phyloP scores from a whole-genome alignment of 306 rosid species.

The Acacia crassicarpa region DNA sequence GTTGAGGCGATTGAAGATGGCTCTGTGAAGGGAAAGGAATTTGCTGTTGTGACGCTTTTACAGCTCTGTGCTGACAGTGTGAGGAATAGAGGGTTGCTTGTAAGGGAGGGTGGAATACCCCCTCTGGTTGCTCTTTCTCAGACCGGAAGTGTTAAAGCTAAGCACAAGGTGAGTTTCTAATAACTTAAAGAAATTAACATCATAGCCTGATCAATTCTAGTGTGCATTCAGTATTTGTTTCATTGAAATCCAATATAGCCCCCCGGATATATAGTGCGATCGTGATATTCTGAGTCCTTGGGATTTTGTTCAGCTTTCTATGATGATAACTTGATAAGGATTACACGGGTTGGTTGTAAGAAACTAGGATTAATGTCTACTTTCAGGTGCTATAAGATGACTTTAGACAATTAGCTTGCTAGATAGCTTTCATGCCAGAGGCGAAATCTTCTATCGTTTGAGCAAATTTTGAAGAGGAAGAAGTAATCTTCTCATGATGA shows the following conservation, averaged over 20 bases:
- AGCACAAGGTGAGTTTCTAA: conserved; percentile 67
- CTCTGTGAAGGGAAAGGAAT: conserved; percentile 82
- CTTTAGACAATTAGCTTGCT: neutral
- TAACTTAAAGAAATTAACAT: neutral
- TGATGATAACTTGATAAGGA: neutral
- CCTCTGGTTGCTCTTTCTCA: conserved; percentile 94
- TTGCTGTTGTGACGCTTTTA: conserved; percentile 75
- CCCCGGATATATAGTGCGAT: neutral
- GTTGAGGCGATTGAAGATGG: conserved; percentile 96
- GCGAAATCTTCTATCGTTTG: neutral
- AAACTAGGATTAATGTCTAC: neutral
- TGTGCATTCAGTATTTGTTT: neutral
- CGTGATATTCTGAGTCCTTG: conserved; percentile 7
- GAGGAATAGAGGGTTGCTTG: conserved; percentile 79
- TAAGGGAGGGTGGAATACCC: conserved; percentile 91
- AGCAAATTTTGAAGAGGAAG: neutral
- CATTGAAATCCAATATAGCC: neutral
- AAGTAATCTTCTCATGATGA: neutral
- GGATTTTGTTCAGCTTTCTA: neutral
- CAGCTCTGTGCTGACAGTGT: conserved; percentile 78
- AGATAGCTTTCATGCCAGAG: neutral
- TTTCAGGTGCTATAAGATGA: neutral
- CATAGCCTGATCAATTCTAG: neutral
- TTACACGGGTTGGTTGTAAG: neutral
- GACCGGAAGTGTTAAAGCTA: conserved; percentile 71